These are phyloP conservation scores for Heritiera fomes DNA, from an alignment of 345 rosid species.

Conservation along the genomic window DNA sequence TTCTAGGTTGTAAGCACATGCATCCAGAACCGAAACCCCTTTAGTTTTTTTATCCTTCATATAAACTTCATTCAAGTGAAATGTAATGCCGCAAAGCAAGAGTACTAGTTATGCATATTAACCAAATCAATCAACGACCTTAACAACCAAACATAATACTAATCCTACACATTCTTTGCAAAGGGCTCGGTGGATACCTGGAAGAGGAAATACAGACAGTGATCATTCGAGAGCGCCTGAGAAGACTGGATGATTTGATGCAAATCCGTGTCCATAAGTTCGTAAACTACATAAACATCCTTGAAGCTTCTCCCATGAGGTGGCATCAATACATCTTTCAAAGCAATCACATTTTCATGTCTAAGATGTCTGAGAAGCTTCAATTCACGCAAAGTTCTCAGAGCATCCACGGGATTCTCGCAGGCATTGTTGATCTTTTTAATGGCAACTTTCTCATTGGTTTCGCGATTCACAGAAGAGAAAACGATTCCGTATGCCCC, in stretches of 20 bases:
- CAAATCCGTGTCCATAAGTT: conserved; percentile 83
- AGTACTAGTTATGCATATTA: background rate
- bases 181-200: conserved; percentile 50
- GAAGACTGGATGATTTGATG: conserved; percentile 87
- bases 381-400: conserved; percentile 77
- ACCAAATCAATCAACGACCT: conserved; percentile 1
- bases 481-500: conserved; percentile 85
- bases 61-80: background rate
- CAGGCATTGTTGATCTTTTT: conserved; percentile 80
- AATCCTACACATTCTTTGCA: conserved; percentile 16
- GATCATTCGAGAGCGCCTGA: conserved; percentile 68
- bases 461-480: conserved; percentile 67
- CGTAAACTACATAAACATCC: conserved; percentile 87
- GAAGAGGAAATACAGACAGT: conserved; percentile 78
- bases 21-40: background rate
- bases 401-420: conserved; percentile 65
- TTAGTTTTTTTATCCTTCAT: conserved; percentile 17
- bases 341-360: conserved; percentile 76
- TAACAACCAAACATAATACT: background rate
- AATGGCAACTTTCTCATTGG: conserved; percentile 66
- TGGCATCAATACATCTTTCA: conserved; percentile 91
- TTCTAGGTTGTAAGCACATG: background rate
- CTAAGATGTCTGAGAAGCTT: conserved; percentile 79
- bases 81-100: conserved; percentile 5
- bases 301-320: conserved; percentile 59